Evolutionary conservation across 176 grass and related monocot genomes (phyloP).

Genomic region (Otatea glauca): DNA sequence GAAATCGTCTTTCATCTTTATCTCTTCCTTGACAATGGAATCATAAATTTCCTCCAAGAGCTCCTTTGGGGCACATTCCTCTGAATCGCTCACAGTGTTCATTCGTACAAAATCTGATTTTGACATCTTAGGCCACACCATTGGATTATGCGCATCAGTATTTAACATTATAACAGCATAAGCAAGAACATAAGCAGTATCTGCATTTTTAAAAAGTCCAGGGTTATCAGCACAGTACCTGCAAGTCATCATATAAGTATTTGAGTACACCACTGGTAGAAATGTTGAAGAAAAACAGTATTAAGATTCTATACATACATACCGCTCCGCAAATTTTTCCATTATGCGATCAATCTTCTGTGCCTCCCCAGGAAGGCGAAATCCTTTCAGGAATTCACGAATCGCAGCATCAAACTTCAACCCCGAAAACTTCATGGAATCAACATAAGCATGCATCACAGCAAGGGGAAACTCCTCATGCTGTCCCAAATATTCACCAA

Average conservation of each 20-base stretch:
- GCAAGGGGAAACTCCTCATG: constrained; percentile 95
- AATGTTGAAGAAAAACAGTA: constrained; percentile 22
- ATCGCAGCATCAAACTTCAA: constrained; percentile 95
- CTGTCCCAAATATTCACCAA: constrained; percentile 99
- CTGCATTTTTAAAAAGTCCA: constrained; percentile 97
- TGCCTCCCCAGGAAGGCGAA: constrained; percentile 97
- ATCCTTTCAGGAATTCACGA: constrained; percentile 94
- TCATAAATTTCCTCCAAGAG: constrained; percentile 96
- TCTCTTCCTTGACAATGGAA: constrained; percentile 96
- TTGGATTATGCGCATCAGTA: constrained; percentile 98
- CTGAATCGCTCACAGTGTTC: constrained; percentile 82
- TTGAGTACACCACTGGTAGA: constrained; percentile 35
- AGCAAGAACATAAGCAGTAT: constrained; percentile 98
- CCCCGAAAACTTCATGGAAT: constrained; percentile 93
- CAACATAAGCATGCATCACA: constrained; percentile 99
- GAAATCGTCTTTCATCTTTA: constrained; percentile 87
- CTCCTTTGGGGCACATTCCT: constrained; percentile 90
- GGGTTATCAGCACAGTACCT: constrained; percentile 99
- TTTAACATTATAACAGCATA: constrained; percentile 99
- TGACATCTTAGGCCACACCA: constrained; percentile 99
- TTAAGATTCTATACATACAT: constrained; percentile 45
- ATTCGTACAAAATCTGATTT: constrained; percentile 93
- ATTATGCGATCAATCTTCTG: constrained; percentile 99
- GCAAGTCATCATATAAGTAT: constrained; percentile 48
- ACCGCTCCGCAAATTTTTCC: constrained; percentile 99